Percentiles rank a stretch among this genome's conserved stretches.
These are phyloP conservation scores for Wolfiporia cocos DNA, from an alignment of 1,284 basidiomycete genomes.

Conservation along the genomic window DNA sequence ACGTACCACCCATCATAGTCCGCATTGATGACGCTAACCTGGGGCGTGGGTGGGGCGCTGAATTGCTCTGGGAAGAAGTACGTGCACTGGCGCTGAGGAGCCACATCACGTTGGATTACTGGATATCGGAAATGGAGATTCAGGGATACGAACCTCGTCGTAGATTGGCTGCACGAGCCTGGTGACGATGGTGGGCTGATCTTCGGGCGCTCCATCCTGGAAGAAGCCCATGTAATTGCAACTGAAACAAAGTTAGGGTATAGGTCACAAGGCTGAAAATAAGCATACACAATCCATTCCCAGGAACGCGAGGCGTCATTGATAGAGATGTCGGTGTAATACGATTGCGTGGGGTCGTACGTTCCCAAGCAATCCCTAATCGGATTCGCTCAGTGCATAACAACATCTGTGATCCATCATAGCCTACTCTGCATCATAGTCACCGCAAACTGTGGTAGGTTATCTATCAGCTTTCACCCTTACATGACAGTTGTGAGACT, in stretches of 20 bases:
- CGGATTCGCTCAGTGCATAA: background rate
- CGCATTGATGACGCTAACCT: constrained; percentile 37
- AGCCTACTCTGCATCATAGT: constrained; percentile 34
- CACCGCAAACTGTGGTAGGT: constrained; percentile 36
- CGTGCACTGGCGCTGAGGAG: constrained; percentile 54
- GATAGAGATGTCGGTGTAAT: constrained; percentile 46
- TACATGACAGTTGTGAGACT: constrained; percentile 15
- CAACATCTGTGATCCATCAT: constrained; percentile 1
- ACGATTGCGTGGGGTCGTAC: constrained; percentile 41
- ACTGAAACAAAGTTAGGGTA: constrained; percentile 25
- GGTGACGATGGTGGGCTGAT: constrained; percentile 47
- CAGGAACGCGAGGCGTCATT: constrained; percentile 50
- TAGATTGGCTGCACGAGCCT: constrained; percentile 55
- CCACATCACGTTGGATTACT: background rate
- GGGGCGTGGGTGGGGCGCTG: constrained; percentile 28
- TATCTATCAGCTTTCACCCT: background rate
- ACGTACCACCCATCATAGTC: constrained; percentile 61
- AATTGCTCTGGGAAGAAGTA: constrained; percentile 55
- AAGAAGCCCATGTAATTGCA: constrained; percentile 67
- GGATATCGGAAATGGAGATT: background rate
- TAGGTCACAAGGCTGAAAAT: background rate
- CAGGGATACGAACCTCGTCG: constrained; percentile 36
- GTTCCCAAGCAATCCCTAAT: constrained; percentile 51
- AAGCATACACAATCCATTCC: constrained; percentile 52
- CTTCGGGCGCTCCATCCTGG: constrained; percentile 53